Evolutionary conservation across 140 eudicot species (phyloP), one percentile per base, ranked within the genome.

Genomic region (Bidens hawaiensis): DNA sequence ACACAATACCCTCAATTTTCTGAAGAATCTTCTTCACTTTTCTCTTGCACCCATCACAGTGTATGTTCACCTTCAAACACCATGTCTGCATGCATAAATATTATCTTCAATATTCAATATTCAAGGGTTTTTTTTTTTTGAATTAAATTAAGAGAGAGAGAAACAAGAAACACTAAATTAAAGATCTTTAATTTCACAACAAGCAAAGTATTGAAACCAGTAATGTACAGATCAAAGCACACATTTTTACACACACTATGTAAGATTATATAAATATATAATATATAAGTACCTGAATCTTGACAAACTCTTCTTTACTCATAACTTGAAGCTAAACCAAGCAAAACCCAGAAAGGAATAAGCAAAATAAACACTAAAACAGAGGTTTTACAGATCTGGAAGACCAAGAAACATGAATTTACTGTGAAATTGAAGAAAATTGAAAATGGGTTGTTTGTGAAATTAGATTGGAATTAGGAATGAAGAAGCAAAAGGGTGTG

Each of bases 301-400:
- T 91, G 81, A 91, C 79, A 65, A 91, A 85, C 93, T 91, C 99
- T 87, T 91, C 99, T 85, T 91, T 91, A 74, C 99, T 91, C 99
- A 91, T 82, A 15, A 58, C 47, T 84, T 58, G 65, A 24, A 73
- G 65, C 51, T 65, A 64, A 64, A 65, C 45, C 57, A 42, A 54
- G 40, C 56, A 55, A 60, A 46, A 5, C 46, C 45, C 58, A 67
- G 50, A 26, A 53, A 1, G 13, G 27, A 63, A 53, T 40, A 53
- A 13, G 40, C 63, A 71, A 55, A 43, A 68, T 67, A 50, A n/a
- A n/a, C n/a, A n/a, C n/a, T n/a, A 41, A 24, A 28, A 40, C 43
- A 53, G 36, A 55, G 67, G 56, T 34, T 64, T 34, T 58, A 46
- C 54, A 83, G 86, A 76, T 76, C 85, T 79, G 71, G 73, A 27